Conservation (phyloP, 2,329 filamentous ascomycete species). For the Hypoxylon sp. region DNA sequence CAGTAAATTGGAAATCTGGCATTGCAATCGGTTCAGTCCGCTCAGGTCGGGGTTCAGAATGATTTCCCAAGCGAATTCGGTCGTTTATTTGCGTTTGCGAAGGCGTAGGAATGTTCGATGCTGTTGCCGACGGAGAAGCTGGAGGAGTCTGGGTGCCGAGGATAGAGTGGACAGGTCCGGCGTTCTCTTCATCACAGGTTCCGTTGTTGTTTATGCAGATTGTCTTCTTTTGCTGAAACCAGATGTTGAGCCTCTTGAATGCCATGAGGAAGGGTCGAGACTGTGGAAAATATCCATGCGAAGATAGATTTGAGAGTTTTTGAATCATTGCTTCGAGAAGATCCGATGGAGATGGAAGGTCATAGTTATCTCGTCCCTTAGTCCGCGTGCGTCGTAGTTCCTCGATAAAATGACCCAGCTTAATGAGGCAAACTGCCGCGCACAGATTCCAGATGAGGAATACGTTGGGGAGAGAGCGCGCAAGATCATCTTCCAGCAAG, state of each 20-base stretch:
- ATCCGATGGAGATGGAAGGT: constrained; percentile 13
- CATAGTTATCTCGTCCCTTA: not conserved
- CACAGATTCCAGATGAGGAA: constrained; percentile 36
- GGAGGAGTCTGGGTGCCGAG: constrained; percentile 36
- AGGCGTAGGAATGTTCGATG: not conserved
- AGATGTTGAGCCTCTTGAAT: constrained; percentile 31
- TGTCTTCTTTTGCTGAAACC: constrained; percentile 33
- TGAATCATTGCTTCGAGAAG: constrained; percentile 28
- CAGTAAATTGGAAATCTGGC: not conserved
- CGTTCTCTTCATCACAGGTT: constrained; percentile 17
- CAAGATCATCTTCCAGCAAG: constrained; percentile 25
- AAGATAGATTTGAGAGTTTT: constrained; percentile 26
- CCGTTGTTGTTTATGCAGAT: constrained; percentile 35
- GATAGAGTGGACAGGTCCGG: constrained; percentile 25
- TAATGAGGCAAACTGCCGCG: constrained; percentile 27
- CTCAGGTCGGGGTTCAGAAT: not conserved
- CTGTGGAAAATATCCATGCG: constrained; percentile 32
- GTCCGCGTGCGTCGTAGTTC: constrained; percentile 10
- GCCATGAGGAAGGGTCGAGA: constrained; percentile 31
- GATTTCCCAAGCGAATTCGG: not conserved
- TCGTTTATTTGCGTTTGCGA: not conserved
- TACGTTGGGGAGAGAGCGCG: constrained; percentile 34
- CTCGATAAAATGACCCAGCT: constrained; percentile 27
- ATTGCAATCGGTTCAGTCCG: not conserved
- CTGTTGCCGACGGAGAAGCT: constrained; percentile 19